Base-by-base conservation (phyloP, 2,329 filamentous ascomycete genomes). In the Colletotrichum scovillei region DNA sequence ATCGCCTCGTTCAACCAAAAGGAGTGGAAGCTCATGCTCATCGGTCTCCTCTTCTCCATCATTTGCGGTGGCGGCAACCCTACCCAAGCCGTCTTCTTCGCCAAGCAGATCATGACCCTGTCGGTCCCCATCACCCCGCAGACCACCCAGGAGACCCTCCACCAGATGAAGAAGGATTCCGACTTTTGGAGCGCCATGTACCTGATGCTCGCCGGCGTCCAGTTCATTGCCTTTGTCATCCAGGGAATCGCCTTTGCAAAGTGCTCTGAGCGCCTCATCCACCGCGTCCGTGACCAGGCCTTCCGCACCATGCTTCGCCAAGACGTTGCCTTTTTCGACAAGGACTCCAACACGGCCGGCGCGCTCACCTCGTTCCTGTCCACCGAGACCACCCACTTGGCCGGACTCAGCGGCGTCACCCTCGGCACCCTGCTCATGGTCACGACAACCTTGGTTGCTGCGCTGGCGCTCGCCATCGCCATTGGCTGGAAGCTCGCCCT, bases 111-210 rank as follows among this genome's bases (percentile, higher is more conserved):
- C 81, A 90, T 90, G 73, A 90, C 91, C 9, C 87, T 97, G 14
- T 90, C 92, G 8, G 84, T 82, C 1, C 81, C 83, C 12, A 76
- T 92, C 24, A 89, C 86, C 19, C 81, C 76, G 46, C 86, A 87
- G 81, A 22, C 55, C 24, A 32, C 63, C n/a, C 49, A 56, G 7
- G 49, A 52, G 16, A 11, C 55, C 52, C 90, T 86, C 55, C 82
- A 80, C 35, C 82, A 90, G 67, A 87, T 97, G 65, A 90, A 92
- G 76, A 86, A 88, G 22, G 89, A 96, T 72, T 92, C 93, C 24
- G 91, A 95, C 79, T 98, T 98, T 81, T 98, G 95, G 95, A 92
- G 91, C 69, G 85, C 92, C 78, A 97, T 98, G 95, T 98, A 93
- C 82, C 88, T 95, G 75, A 95, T 97, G 89, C 87, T 98, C 67